Evolutionary conservation across 768 basidiomycete genomes (phyloP), one percentile per base, ranked within the genome.

Genomic region (Ramaria sp.): DNA sequence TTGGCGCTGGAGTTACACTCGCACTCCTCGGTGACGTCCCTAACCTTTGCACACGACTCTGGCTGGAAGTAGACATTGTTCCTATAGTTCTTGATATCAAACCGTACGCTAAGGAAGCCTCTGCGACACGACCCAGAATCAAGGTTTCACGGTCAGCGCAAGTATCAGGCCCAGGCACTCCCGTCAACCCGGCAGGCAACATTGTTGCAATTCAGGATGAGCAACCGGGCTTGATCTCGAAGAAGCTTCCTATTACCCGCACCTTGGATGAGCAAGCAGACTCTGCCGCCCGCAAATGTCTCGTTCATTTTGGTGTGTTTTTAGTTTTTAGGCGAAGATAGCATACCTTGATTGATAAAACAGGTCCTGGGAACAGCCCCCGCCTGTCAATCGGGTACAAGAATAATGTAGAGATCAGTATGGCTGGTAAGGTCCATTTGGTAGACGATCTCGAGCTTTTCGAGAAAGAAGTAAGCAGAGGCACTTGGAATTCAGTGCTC

Each of bases 331-430:
- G 32, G 18, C 6, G 24, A 56, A 18, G 12, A 20, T 34, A n/a
- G 34, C 25, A n/a, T 48, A 34, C 15, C 16, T 42, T 50, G n/a
- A 22, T 2, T 39, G 12, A 25, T 41, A 32, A 47, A 16, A 32
- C 79, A 61, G 87, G 87, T 18, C 87, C 88, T 18, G 75, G 75
- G 61, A 89, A 90, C 70, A 89, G 88, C 67, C 88, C 88, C 22
- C 83, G 88, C 60, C 75, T 91, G 25, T 78, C 71, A 64, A 90
- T 91, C 63, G 88, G 84, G 5, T 76, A 85, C 44, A 82, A 87
- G 59, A 90, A 94, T 67, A 85, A 88, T 61, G 92, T 94, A 60
- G 78, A 82, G 50, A 92, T 94, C 48, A 92, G 94, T 63, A 82
- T 87, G 32, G 88, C 73, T 38, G 89, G 88, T 7, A 85, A 87